phyloP scores from a whole-genome alignment of 441 rosid genomes.

The Pelargonium australe region DNA sequence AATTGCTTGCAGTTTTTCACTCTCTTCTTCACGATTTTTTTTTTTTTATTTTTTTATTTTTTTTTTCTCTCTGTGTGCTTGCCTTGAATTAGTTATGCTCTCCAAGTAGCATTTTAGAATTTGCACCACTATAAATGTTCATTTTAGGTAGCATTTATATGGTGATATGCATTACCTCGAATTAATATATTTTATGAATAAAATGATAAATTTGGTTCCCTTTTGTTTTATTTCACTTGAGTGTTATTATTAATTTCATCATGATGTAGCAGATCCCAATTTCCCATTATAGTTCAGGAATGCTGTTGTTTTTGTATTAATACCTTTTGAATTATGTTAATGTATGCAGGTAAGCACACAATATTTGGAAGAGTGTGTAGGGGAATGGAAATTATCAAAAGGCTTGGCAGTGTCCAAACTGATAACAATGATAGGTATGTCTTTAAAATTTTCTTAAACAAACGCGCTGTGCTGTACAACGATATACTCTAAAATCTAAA shows the following conservation, averaged over 20 bases:
- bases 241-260: too few relatives aligned
- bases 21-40: background rate
- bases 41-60: too few relatives aligned
- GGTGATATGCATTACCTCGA: too few relatives aligned
- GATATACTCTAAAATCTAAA: background rate
- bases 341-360: conserved; percentile 78
- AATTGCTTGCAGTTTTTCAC: background rate
- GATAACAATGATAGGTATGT: conserved; percentile 79
- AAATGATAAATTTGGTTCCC: too few relatives aligned
- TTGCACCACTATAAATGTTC: background rate
- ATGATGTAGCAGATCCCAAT: too few relatives aligned
- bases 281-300: too few relatives aligned
- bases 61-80: background rate
- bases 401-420: conserved; percentile 95
- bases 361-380: conserved; percentile 87
- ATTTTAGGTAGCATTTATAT: background rate
- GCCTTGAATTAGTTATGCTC: background rate
- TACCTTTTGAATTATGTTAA: conserved; percentile 1
- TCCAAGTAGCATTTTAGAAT: background rate
- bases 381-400: conserved; percentile 93
- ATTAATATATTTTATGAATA: too few relatives aligned
- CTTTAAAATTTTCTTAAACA: background rate
- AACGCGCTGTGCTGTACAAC: background rate
- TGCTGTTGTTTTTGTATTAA: background rate
- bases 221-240: too few relatives aligned